Evolutionary conservation across 768 basidiomycete species (phyloP), one percentile per base, ranked within the genome.

Genomic region (Kwoniella dendrophila): DNA sequence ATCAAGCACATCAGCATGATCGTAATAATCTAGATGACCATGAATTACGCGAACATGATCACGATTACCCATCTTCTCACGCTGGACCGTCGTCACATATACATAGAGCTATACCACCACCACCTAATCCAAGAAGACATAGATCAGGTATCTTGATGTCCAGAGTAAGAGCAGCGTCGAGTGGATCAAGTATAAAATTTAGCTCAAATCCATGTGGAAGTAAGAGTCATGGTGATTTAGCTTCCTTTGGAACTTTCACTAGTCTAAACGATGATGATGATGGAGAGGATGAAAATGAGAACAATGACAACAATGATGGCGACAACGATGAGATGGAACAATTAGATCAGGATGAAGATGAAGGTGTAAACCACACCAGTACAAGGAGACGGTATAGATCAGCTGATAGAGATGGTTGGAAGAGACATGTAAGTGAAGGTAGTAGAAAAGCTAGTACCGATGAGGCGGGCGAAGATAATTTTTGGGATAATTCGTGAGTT

Each of bases 131-230:
- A 10, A 64, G 77, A 7, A 49, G 73, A 68, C 75, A 78, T 62
- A 68, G 75, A n/a, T 69, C 69, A 10, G 74, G 76, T 6, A 64
- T 78, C 4, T 63, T 76, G 36, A 68, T 78, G 64, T 73, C 74
- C 0, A 65, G 70, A 20, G 72, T 73, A 0, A 38, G 76, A 57
- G 70, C 70, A 26, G 49, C 59, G 6, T 72, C 68, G 10, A 56
- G 63, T 34, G 68, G 67, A 32, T 38, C 52, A 34, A 32, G 32
- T 16, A 58, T 63, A 44, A 63, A 53, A 34, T 34, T 62, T 53
- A 47, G 47, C 24, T 33, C 18, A 30, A 60, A 49, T 24, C 63
- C 68, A 33, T 44, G 51, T 16, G 64, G 50, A 34, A 68, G 67
- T 47, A 70, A 71, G 54, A 68, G 67, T 44, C 69, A 54, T 49